Conservation (phyloP, 768 basidiomycete species). For the Ramaria sp. region DNA sequence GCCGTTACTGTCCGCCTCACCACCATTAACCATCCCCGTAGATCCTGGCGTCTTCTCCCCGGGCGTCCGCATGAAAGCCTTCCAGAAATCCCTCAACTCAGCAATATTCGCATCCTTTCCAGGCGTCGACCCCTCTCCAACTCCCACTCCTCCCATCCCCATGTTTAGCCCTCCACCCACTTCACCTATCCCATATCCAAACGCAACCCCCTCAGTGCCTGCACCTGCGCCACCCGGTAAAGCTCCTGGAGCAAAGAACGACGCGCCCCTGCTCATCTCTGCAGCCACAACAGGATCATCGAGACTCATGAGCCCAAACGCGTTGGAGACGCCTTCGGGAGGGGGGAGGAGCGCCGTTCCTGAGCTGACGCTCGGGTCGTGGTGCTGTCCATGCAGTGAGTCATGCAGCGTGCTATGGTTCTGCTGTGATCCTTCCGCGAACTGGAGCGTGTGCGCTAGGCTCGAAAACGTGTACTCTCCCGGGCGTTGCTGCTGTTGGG, state of each 20-base stretch:
- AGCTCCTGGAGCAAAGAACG: constrained; percentile 6
- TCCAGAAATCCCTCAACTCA: constrained; percentile 66
- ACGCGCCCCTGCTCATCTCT: constrained; percentile 3
- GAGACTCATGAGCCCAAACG: constrained; percentile 68
- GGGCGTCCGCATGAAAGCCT: constrained; percentile 62
- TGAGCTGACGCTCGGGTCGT: too few relatives aligned
- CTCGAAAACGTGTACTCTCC: too few relatives aligned
- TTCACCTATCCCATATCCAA: background rate
- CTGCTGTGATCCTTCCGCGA: too few relatives aligned
- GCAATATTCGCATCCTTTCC: constrained; percentile 27
- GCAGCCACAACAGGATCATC: constrained; percentile 65
- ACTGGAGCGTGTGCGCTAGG: too few relatives aligned
- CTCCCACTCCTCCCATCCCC: too few relatives aligned
- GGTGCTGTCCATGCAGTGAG: too few relatives aligned
- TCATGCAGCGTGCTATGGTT: too few relatives aligned
- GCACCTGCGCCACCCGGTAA: background rate
- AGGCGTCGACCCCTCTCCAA: constrained; percentile 5
- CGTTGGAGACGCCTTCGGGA: constrained; percentile 38
- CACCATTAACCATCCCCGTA: background rate
- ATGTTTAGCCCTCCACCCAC: background rate
- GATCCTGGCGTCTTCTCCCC: constrained; percentile 22
- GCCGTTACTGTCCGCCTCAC: background rate
- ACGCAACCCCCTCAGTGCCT: background rate
- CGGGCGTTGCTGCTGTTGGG: too few relatives aligned
- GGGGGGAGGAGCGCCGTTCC: too few relatives aligned